phyloP scores from a whole-genome alignment of 257 asterid genomes.

The Verbena officinalis region DNA sequence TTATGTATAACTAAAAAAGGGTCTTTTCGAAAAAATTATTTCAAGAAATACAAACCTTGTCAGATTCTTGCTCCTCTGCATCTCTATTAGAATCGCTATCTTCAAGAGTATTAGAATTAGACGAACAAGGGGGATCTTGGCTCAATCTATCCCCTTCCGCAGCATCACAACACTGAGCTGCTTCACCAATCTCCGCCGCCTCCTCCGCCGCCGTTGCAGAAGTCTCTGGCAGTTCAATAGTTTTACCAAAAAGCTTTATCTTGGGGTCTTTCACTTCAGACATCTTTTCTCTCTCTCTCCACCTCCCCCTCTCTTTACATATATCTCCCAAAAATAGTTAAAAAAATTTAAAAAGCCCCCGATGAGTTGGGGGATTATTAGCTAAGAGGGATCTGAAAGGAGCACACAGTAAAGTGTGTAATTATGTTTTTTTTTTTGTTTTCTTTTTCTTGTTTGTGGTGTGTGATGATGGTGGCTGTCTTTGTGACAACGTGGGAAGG shows the following conservation, averaged over 20 bases:
- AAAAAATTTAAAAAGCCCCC: conserved; percentile 1
- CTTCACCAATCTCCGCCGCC: conserved; percentile 31
- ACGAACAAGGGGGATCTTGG: conserved; percentile 41
- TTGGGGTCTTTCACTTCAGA: conserved; percentile 65
- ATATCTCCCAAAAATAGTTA: background rate
- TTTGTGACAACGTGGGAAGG: conserved; percentile 28
- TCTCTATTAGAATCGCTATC: conserved; percentile 36
- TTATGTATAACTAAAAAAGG: conserved; percentile 8
- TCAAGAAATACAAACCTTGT: conserved; percentile 39
- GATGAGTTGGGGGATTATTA: conserved; percentile 9
- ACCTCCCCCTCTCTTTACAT: conserved; percentile 16
- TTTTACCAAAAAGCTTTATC: conserved; percentile 82
- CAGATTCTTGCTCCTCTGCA: conserved; percentile 42
- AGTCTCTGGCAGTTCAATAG: conserved; percentile 65
- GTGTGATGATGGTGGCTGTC: background rate
- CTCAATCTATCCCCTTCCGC: conserved; percentile 35
- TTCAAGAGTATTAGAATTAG: conserved; percentile 38
- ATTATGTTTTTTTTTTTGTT: conserved; percentile 17
- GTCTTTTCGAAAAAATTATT: conserved; percentile 12
- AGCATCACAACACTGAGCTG: conserved; percentile 36
- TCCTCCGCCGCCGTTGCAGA: conserved; percentile 23
- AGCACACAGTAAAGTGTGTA: conserved; percentile 29
- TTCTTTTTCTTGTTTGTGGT: conserved; percentile 9
- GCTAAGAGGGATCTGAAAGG: conserved; percentile 48
- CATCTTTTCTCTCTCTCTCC: conserved; percentile 37